Percentiles rank a stretch among this genome's conserved stretches.
These are phyloP conservation scores for Linum trigynum DNA, from an alignment of 345 rosid species.

Conservation along the genomic window DNA sequence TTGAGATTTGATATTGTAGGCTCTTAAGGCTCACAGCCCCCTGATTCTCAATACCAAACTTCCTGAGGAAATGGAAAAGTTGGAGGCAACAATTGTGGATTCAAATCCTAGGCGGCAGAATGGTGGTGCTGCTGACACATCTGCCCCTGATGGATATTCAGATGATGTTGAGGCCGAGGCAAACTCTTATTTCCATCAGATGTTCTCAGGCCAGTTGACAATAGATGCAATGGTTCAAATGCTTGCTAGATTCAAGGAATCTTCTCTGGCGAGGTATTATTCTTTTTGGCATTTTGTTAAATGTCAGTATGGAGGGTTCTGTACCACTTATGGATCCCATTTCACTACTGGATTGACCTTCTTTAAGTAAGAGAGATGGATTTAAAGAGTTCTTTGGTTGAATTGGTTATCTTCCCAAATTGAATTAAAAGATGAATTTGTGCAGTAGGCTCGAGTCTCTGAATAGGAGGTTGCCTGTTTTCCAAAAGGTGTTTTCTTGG, in stretches of 20 bases:
- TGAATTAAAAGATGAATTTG: too few species aligned
- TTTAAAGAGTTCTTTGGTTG: not conserved
- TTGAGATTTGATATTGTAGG: slow-evolving; percentile 29
- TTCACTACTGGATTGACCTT: not conserved
- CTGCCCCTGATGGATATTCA: slow-evolving; percentile 56
- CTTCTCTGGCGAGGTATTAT: slow-evolving; percentile 55
- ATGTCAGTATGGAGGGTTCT: not conserved
- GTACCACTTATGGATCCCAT: not conserved
- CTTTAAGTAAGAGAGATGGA: not conserved
- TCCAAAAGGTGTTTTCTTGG: too few species aligned
- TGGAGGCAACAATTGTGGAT: slow-evolving; percentile 40
- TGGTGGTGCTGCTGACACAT: slow-evolving; percentile 55
- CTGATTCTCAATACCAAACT: slow-evolving; percentile 40
- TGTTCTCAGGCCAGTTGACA: slow-evolving; percentile 80
- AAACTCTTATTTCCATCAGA: slow-evolving; percentile 86
- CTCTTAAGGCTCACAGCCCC: slow-evolving; percentile 47
- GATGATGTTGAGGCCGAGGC: slow-evolving; percentile 91
- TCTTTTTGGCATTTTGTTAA: not conserved
- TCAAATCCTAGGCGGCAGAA: slow-evolving; percentile 58
- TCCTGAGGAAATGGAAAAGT: slow-evolving; percentile 64
- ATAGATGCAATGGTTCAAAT: slow-evolving; percentile 90
- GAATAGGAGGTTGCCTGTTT: too few species aligned
- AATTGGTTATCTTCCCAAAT: too few species aligned
- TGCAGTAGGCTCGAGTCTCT: too few species aligned
- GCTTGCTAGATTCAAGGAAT: slow-evolving; percentile 88